Percentiles rank a stretch among this genome's conserved stretches.
phyloP scores from a whole-genome alignment of 1,284 basidiomycete genomes.

The Wolfiporia cocos region DNA sequence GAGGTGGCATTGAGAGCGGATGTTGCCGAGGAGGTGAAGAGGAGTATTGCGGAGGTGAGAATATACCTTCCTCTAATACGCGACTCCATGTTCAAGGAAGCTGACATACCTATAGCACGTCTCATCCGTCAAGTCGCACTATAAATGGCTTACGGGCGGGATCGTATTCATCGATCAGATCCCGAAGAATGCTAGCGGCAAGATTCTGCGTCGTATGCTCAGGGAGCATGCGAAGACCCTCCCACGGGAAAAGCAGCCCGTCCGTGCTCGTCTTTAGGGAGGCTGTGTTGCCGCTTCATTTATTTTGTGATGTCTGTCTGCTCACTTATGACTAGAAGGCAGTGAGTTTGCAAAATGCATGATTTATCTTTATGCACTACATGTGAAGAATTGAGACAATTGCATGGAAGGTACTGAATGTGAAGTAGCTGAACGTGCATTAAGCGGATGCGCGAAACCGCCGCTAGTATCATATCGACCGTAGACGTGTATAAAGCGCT shows the following conservation, averaged over 20 bases:
- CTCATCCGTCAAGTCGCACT: constrained; percentile 9
- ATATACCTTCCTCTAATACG: not conserved
- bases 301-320: too few species aligned
- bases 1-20: constrained; percentile 1
- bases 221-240: constrained; percentile 11
- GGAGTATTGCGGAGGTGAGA: constrained; percentile 4
- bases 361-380: too few species aligned
- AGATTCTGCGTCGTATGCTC: constrained; percentile 14
- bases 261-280: not conserved
- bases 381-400: too few species aligned
- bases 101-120: constrained; percentile 9
- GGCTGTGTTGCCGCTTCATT: too few species aligned
- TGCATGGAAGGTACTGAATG: too few species aligned
- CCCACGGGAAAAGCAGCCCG: not conserved
- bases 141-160: constrained; percentile 15
- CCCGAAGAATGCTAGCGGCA: constrained; percentile 17
- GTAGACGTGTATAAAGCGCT: too few species aligned
- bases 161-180: constrained; percentile 14
- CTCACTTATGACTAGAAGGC: too few species aligned
- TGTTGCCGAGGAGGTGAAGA: constrained; percentile 4
- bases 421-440: too few species aligned
- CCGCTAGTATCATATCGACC: too few species aligned
- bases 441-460: too few species aligned
- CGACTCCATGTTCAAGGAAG: not conserved
- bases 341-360: too few species aligned